Base-by-base conservation (phyloP, 1,284 basidiomycete genomes). In the Leccinum insigne region DNA sequence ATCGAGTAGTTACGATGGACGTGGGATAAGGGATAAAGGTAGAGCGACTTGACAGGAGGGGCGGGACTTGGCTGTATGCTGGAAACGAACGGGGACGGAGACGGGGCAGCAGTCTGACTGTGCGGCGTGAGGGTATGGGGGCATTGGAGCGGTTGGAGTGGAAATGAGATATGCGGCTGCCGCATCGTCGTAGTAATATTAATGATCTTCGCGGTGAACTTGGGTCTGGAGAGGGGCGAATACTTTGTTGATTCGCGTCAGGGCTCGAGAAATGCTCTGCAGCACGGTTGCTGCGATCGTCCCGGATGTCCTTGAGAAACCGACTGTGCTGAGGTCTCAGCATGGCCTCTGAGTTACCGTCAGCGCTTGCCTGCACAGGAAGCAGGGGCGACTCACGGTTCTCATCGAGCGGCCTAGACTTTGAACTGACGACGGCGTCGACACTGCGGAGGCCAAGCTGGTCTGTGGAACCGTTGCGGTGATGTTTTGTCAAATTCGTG, bases 101-200 rank as follows among this genome's bases (percentile, higher is more conserved):
- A 88, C 0, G 89, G 87, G 1, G 90, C 89, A 6, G 87, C 85
- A 0, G 89, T 90, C 67, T 90, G 86, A 64, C 84, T 89, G 65
- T 90, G 87, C 5, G 90, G 91, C 0, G 90, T 92, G 0, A 90
- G 90, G 91, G 90, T 58, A 92, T 83, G 6, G 90, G 91, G 0
- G 89, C 90, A 64, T 86, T 85, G 0, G 90, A 89, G 1, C 90
- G 85, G 6, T 81, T 79, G 2, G 86, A 83, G 29, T 82, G 81
- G 21, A 86, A 77, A 71, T 86, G 52, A 89, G 77, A 73, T 88
- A 89, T 18, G 83, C 79, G 0, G 84, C 82, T 0, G 84, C 79
- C 2, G 86, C 79, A 69, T 90, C 86, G 52, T 89, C 87, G 57
- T 78, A 76, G 63, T 80, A 70, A 0, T 77, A 76, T 63, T 80